phyloP scores from a whole-genome alignment of 305 asterid genomes.

The Fraxinus sp. region DNA sequence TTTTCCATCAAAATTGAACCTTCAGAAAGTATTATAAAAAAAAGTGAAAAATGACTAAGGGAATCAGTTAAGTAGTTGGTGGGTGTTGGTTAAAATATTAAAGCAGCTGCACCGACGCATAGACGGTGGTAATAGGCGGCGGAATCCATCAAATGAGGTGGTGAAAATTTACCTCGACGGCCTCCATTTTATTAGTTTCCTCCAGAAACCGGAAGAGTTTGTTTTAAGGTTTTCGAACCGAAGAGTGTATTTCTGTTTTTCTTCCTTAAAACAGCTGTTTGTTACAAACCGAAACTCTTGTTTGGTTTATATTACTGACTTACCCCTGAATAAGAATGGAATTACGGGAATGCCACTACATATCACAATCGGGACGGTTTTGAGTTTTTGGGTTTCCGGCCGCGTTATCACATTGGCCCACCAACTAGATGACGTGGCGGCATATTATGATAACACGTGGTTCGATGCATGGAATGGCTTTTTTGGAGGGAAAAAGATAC shows the following conservation, averaged over 20 bases:
- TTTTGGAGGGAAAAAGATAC: conserved; percentile 26
- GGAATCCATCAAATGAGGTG: neutral
- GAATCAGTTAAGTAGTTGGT: conserved; percentile 2
- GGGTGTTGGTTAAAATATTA: neutral
- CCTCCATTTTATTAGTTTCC: conserved; percentile 6
- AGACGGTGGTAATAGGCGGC: neutral
- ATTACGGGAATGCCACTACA: neutral
- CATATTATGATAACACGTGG: conserved; percentile 26
- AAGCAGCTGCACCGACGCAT: neutral
- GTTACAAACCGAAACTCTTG: conserved; percentile 7
- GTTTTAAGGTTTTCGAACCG: neutral
- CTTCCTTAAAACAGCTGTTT: conserved; percentile 10
- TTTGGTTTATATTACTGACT: neutral
- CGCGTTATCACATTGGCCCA: conserved; percentile 5
- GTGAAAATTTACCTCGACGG: conserved; percentile 7
- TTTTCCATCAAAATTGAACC: neutral
- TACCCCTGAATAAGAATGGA: neutral
- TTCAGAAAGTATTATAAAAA: neutral
- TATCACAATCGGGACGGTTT: conserved; percentile 20
- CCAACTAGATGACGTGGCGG: conserved; percentile 19
- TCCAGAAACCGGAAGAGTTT: neutral
- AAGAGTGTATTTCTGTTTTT: neutral
- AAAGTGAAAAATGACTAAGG: neutral
- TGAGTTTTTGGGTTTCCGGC: conserved; percentile 29
- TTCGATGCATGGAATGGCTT: neutral